These are phyloP conservation scores for Eucalyptus leucophloia DNA, from an alignment of 345 rosid genomes.

Conservation along the genomic window DNA sequence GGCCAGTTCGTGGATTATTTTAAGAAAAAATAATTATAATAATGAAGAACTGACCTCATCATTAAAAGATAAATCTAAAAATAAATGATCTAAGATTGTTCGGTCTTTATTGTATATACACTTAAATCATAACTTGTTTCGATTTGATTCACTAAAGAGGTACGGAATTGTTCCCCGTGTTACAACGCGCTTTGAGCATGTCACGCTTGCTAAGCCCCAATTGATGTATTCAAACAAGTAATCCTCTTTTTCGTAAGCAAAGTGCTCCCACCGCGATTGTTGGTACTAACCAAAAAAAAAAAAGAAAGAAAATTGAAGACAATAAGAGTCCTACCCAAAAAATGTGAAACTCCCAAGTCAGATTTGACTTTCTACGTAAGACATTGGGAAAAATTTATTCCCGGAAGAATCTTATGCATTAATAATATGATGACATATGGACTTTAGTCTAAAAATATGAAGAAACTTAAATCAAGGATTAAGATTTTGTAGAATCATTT, in stretches of 20 bases:
- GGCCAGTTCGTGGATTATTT: background rate
- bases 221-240: background rate
- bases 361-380: background rate
- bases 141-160: background rate
- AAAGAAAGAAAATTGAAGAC: background rate
- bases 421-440: background rate
- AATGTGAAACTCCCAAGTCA: background rate
- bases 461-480: background rate
- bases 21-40: background rate
- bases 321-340: background rate
- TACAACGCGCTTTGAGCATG: fast-evolving
- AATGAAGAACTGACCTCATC: background rate
- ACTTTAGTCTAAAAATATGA: background rate
- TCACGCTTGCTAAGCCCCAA: background rate
- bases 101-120: background rate
- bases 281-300: background rate
- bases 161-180: background rate
- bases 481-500: background rate
- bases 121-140: fast-evolving
- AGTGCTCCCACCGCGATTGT: fast-evolving
- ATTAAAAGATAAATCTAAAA: background rate
- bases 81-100: background rate
- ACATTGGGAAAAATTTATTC: fast-evolving
- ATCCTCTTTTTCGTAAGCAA: background rate
- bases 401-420: background rate